phyloP scores from a whole-genome alignment of 306 rosid genomes.

The Corylus avellana region DNA sequence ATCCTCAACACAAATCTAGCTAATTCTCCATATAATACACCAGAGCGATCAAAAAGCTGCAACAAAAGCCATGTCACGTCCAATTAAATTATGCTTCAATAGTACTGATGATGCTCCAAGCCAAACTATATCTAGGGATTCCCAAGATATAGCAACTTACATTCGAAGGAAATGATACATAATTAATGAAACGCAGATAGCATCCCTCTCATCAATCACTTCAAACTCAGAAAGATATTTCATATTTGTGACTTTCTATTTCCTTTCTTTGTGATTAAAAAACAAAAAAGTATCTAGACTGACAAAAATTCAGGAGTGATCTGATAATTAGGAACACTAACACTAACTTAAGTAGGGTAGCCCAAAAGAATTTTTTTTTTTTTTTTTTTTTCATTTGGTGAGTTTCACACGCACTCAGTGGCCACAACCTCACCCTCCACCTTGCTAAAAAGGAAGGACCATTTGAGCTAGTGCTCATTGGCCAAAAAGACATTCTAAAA shows the following conservation, averaged over 20 bases:
- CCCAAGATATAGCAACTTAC: neutral
- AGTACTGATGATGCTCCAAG: neutral
- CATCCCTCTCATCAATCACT: neutral
- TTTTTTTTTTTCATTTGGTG: no score
- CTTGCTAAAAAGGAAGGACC: no score
- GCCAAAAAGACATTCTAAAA: neutral
- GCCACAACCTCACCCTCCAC: no score
- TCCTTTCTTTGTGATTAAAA: no score
- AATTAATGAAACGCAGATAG: neutral
- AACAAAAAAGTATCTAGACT: neutral
- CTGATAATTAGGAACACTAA: neutral
- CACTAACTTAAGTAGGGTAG: neutral
- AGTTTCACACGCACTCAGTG: no score
- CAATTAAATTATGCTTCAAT: slow-evolving; percentile 6
- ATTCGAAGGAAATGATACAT: neutral
- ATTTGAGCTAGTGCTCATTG: no score
- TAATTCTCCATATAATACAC: slow-evolving; percentile 86
- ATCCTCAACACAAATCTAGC: slow-evolving; percentile 83
- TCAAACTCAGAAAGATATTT: neutral
- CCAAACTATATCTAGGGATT: neutral
- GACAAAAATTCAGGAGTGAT: neutral
- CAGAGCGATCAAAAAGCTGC: slow-evolving; percentile 93
- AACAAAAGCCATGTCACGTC: slow-evolving; percentile 17
- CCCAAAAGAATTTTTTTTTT: neutral
- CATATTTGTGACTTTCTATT: neutral